phyloP scores from a whole-genome alignment of 164 flowering plant species.

The Paratinospora sagittata region DNA sequence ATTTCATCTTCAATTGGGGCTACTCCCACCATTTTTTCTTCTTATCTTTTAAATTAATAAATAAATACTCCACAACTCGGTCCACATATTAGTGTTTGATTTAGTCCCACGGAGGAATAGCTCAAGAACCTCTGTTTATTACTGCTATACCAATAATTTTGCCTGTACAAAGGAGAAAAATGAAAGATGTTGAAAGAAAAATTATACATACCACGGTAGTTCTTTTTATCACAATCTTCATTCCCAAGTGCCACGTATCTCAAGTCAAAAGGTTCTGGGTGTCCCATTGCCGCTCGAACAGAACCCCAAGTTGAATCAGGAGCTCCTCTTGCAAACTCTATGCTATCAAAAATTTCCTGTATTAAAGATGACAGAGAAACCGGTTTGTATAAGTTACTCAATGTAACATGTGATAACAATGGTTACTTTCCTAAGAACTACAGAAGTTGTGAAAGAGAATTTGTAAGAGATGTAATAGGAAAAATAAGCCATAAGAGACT shows the following conservation, averaged over 20 bases:
- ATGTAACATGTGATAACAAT: background rate
- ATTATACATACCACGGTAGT: slow-evolving; percentile 53
- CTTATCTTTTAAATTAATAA: background rate
- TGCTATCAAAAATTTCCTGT: slow-evolving; percentile 82
- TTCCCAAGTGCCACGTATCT: slow-evolving; percentile 85
- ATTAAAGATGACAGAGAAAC: slow-evolving; percentile 10
- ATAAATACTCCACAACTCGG: slow-evolving; percentile 1
- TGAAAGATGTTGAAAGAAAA: background rate
- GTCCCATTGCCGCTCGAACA: slow-evolving; percentile 90
- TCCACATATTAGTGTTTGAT: background rate
- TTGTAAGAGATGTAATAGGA: background rate
- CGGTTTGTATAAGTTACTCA: background rate
- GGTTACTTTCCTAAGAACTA: background rate
- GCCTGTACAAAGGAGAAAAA: background rate
- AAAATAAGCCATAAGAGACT: too few species aligned
- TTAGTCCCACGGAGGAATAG: background rate
- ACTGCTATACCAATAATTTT: background rate
- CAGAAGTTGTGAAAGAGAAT: background rate
- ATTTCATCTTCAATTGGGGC: too few species aligned
- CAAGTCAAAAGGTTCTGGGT: slow-evolving; percentile 81
- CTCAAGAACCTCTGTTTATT: background rate
- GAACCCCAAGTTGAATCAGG: slow-evolving; percentile 78
- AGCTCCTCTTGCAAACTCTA: slow-evolving; percentile 88
- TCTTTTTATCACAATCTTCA: slow-evolving; percentile 70
- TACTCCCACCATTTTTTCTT: background rate